Evolutionary conservation across 1,284 basidiomycete genomes (phyloP).

Genomic region (Cystobasidium sp.): DNA sequence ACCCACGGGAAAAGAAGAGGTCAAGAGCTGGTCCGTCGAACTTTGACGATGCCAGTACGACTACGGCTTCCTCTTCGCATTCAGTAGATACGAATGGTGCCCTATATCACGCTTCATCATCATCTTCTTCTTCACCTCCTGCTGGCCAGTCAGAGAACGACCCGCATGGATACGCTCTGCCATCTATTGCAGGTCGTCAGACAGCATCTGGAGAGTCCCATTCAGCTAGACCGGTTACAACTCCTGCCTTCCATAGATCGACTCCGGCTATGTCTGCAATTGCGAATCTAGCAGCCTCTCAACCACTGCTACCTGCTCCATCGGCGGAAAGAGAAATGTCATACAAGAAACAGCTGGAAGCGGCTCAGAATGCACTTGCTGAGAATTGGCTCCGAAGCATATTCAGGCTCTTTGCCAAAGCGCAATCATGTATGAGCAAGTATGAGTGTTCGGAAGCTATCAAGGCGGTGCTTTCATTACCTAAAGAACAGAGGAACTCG

Average conservation of each 20-base stretch:
- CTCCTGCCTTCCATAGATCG: constrained; percentile 2
- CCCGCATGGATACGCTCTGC: constrained; percentile 37
- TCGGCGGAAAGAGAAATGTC: constrained; percentile 16
- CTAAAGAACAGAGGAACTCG: constrained; percentile 71
- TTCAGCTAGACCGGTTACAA: not conserved
- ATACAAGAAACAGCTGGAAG: constrained; percentile 59
- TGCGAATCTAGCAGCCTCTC: not conserved
- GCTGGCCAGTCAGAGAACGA: constrained; percentile 15
- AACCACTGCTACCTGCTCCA: constrained; percentile 5
- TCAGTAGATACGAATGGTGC: constrained; percentile 20
- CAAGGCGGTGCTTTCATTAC: constrained; percentile 73
- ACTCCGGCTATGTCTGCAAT: constrained; percentile 63
- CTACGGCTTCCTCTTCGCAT: constrained; percentile 28
- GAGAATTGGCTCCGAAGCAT: constrained; percentile 82
- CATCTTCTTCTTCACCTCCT: constrained; percentile 27
- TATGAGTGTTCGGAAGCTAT: constrained; percentile 78
- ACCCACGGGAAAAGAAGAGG: constrained; percentile 32
- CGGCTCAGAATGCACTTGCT: constrained; percentile 69
- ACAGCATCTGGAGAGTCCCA: not conserved
- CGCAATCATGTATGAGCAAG: constrained; percentile 70
- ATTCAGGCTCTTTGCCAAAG: constrained; percentile 76
- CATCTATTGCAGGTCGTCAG: constrained; percentile 9
- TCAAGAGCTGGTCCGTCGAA: constrained; percentile 38
- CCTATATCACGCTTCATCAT: not conserved
- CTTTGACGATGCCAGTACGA: constrained; percentile 28